Evolutionary conservation across 768 basidiomycete genomes (phyloP).

Genomic region (Mycena polygramma): DNA sequence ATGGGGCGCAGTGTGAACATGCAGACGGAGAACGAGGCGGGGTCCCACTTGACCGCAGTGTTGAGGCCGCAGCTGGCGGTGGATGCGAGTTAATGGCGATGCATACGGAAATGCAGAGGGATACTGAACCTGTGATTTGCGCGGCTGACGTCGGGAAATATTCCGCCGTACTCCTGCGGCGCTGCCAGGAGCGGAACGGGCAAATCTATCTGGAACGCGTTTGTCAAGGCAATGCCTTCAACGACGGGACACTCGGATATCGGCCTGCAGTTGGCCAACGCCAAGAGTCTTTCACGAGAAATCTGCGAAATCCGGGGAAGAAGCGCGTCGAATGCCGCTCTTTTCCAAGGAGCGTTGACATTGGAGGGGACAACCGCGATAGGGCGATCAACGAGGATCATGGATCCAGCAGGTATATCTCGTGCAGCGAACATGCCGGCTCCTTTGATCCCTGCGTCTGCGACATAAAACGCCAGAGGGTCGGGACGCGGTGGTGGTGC

Average conservation of each 20-base stretch:
- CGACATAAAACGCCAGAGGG: slow-evolving; percentile 24
- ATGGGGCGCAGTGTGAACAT: slow-evolving; percentile 58
- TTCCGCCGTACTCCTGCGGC: slow-evolving; percentile 54
- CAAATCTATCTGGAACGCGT: slow-evolving; percentile 55
- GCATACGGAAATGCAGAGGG: background rate
- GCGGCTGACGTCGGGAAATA: slow-evolving; percentile 57
- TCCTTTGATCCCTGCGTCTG: slow-evolving; percentile 40
- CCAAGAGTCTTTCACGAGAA: slow-evolving; percentile 39
- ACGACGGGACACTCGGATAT: slow-evolving; percentile 51
- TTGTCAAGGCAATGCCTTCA: slow-evolving; percentile 60
- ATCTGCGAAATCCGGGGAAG: slow-evolving; percentile 37
- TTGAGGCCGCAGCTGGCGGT: slow-evolving; percentile 58
- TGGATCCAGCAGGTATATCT: slow-evolving; percentile 30
- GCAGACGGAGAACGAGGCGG: slow-evolving; percentile 51
- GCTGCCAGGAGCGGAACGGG: slow-evolving; percentile 41
- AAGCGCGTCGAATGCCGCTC: slow-evolving; percentile 41
- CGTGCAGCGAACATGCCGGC: slow-evolving; percentile 46
- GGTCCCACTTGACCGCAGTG: slow-evolving; percentile 58
- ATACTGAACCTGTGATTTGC: slow-evolving; percentile 57
- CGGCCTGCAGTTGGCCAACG: slow-evolving; percentile 46
- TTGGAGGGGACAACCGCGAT: slow-evolving; percentile 43
- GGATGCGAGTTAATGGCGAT: background rate
- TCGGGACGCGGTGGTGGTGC: slow-evolving; percentile 8
- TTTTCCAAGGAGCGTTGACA: slow-evolving; percentile 32
- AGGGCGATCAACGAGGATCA: slow-evolving; percentile 46